Percentiles rank a stretch among this genome's conserved stretches.
phyloP scores from a whole-genome alignment of 2,329 filamentous ascomycete genomes.

The Sordariomycetes sp. region DNA sequence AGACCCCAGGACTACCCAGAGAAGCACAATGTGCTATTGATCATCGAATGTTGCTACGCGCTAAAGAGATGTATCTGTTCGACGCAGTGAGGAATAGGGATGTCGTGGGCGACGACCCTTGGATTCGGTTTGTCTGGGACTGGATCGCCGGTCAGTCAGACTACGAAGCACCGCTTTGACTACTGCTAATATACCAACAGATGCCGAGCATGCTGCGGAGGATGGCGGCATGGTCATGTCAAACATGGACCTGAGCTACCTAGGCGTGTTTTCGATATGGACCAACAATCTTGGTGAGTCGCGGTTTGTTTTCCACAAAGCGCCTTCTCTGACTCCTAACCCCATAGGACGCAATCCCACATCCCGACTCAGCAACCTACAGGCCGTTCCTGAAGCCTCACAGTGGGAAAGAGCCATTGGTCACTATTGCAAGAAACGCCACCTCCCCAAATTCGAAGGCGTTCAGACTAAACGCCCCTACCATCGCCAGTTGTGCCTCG shows the following conservation, averaged over 20 bases:
- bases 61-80: slow-evolving; percentile 54
- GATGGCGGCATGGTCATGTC: slow-evolving; percentile 63
- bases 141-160: slow-evolving; percentile 54
- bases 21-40: slow-evolving; percentile 44
- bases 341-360: slow-evolving; percentile 34
- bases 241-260: slow-evolving; percentile 63
- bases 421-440: slow-evolving; percentile 52
- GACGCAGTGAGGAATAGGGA: slow-evolving; percentile 55
- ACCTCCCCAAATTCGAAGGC: slow-evolving; percentile 55
- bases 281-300: slow-evolving; percentile 59
- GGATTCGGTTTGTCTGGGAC: slow-evolving; percentile 72
- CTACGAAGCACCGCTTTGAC: neutral
- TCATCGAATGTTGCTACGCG: slow-evolving; percentile 49
- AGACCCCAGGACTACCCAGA: slow-evolving; percentile 35
- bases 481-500: slow-evolving; percentile 66
- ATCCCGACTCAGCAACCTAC: slow-evolving; percentile 36
- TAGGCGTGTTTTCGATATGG: slow-evolving; percentile 69
- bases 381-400: slow-evolving; percentile 33
- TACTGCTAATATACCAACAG: slow-evolving; percentile 22
- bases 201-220: slow-evolving; percentile 53
- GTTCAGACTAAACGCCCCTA: slow-evolving; percentile 54
- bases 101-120: slow-evolving; percentile 62
- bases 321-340: slow-evolving; percentile 4
- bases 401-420: slow-evolving; percentile 55
- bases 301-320: too few species aligned